Base-by-base conservation (phyloP, 208 protist genomes). In the Leishmania lainsoni region DNA sequence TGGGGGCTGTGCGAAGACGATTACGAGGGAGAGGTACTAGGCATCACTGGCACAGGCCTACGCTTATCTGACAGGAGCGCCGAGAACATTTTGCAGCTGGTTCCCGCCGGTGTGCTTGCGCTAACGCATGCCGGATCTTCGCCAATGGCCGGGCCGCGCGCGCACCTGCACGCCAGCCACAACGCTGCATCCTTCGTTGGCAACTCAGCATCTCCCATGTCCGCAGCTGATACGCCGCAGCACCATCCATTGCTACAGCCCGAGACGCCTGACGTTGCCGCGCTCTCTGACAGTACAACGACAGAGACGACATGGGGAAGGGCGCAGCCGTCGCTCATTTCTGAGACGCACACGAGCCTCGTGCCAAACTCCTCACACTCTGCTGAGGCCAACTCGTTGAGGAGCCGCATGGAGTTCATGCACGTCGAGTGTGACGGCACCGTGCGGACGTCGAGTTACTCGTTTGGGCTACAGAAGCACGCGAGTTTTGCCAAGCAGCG, bases 341-440 rank as follows among this genome's bases (percentile, higher is more conserved):
- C 79, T 42, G 81, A 86, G 49, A 89, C 87, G 66, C 84, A 81
- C 77, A 87, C 89, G 66, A 76, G 88, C 61, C 65, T 92, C 26
- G 89, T 95, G 73, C 90, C 90, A 9, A 88, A 78, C 71, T 88
- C 91, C 45, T 91, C 86, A 26, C 86, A 83, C 54, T 87, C 81
- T 0, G 80, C 79, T 16, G 65, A 88, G 48, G 77, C 81, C 0
- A 76, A 86, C 61, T 90, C 89, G 66, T 54, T 88, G 35, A 81
- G 76, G 16, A 94, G 91, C 74, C 88, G 86, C 35, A 83, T 97
- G 56, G 90, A 95, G 75, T 92, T 95, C 76, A 39, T 95, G 70
- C 91, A 89, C 83, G 78, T 97, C 54, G 91, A 94, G 45, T 84
- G 77, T 29, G 91, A 95, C 73, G 94, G 94, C 42, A 95, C 94